A percentile compares a stretch with the other conserved stretches of the same genome.
Conservation (phyloP, 306 rosid species). For the Geum urbanum region DNA sequence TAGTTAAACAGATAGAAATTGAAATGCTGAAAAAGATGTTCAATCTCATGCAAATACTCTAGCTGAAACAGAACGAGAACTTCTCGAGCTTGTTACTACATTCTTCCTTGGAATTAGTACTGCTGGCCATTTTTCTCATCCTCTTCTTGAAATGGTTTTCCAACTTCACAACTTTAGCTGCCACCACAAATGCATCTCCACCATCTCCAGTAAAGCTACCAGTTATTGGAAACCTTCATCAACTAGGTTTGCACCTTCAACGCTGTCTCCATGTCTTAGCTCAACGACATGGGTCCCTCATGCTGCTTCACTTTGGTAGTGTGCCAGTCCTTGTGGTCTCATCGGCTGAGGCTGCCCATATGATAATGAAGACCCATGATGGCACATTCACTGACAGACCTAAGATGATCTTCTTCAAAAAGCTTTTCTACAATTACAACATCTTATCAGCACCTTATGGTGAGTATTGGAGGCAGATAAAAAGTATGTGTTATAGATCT, state of each 20-base stretch:
- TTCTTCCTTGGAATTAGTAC: background rate
- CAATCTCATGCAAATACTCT: background rate
- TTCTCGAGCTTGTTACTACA: background rate
- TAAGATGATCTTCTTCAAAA: background rate
- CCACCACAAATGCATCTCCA: slow-evolving; percentile 8
- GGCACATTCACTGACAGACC: slow-evolving; percentile 25
- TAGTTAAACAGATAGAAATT: background rate
- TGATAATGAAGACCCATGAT: slow-evolving; percentile 42
- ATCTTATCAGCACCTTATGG: slow-evolving; percentile 32
- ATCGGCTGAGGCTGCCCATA: slow-evolving; percentile 36
- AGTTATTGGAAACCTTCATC: slow-evolving; percentile 44
- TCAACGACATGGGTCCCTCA: slow-evolving; percentile 32
- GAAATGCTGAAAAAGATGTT: background rate
- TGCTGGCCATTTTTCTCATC: slow-evolving; percentile 5
- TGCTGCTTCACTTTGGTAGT: slow-evolving; percentile 41
- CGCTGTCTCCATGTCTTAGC: slow-evolving; percentile 32
- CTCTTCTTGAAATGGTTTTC: background rate
- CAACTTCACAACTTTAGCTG: background rate
- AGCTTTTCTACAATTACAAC: slow-evolving; percentile 30
- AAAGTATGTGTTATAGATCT: slow-evolving; percentile 14
- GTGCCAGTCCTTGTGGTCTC: slow-evolving; percentile 17
- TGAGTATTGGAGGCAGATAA: slow-evolving; percentile 41
- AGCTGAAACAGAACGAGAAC: background rate
- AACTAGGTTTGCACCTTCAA: slow-evolving; percentile 36
- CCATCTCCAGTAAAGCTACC: slow-evolving; percentile 1